Evolutionary conservation across 352 stramenopile genomes (phyloP).

Genomic region (Blastocystis sp.): DNA sequence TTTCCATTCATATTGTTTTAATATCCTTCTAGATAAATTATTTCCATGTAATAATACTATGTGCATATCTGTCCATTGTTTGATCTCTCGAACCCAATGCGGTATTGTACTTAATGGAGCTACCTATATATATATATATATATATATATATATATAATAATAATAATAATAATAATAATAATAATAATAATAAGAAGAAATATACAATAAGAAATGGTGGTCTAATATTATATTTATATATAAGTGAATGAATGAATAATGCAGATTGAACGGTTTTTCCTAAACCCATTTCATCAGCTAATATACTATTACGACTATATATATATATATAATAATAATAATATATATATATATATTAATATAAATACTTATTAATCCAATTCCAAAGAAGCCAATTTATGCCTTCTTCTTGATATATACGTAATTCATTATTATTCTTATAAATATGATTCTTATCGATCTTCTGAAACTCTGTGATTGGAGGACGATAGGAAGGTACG

Average conservation of each 20-base stretch:
- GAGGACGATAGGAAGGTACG: constrained; percentile 1
- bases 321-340: constrained; percentile 97
- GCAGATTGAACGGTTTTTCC: constrained; percentile 64
- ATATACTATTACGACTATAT: constrained; percentile 78
- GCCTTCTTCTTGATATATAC: constrained; percentile 94
- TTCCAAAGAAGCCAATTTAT: constrained; percentile 98
- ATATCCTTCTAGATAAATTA: constrained; percentile 67
- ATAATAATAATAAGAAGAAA: too few relatives aligned
- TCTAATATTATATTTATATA: constrained; percentile 64
- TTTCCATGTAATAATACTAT: constrained; percentile 93
- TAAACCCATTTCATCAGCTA: constrained; percentile 93
- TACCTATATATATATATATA: too few relatives aligned
- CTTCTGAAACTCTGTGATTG: constrained; percentile 43
- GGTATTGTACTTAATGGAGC: constrained; percentile 84
- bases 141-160: too few relatives aligned
- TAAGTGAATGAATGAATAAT: constrained; percentile 76
- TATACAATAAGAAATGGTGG: constrained; percentile 96
- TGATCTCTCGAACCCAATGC: constrained; percentile 84
- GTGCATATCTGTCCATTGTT: constrained; percentile 57
- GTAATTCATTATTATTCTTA: constrained; percentile 61
- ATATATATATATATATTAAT: constrained; percentile 94
- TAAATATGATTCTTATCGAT: constrained; percentile 34
- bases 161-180: too few relatives aligned
- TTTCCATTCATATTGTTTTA: constrained; percentile 81
- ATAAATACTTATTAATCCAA: constrained; percentile 89